Conservation (phyloP, 495 filamentous ascomycete species). For the Penicillium herquei region DNA sequence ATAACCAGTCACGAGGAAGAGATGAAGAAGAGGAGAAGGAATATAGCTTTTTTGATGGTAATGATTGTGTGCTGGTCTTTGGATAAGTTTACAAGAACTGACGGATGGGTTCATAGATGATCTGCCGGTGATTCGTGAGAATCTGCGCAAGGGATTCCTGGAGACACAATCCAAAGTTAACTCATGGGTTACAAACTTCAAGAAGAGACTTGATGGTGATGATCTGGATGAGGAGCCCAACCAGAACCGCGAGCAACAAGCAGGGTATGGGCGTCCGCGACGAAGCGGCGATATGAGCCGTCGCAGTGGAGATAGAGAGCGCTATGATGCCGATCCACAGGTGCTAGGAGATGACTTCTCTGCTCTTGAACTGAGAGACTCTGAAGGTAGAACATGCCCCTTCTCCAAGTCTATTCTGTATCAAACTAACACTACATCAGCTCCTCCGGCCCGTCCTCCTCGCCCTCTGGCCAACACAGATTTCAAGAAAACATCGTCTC, state of each 20-base stretch:
- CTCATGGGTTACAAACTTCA: constrained; percentile 83
- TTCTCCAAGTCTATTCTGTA: constrained; percentile 5
- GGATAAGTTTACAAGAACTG: neutral
- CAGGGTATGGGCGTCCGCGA: constrained; percentile 39
- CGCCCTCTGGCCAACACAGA: constrained; percentile 75
- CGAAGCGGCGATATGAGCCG: constrained; percentile 59
- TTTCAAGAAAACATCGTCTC: constrained; percentile 69
- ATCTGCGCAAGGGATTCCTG: constrained; percentile 89
- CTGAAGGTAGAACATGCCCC: constrained; percentile 55
- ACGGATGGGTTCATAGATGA: constrained; percentile 60
- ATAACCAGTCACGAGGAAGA: constrained; percentile 30
- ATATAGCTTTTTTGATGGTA: constrained; percentile 87
- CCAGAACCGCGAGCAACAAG: constrained; percentile 43
- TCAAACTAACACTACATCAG: constrained; percentile 32
- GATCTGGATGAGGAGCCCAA: constrained; percentile 58
- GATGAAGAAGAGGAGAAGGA: constrained; percentile 59
- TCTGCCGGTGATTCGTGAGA: constrained; percentile 88
- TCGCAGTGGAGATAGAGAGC: constrained; percentile 77
- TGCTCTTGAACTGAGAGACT: constrained; percentile 75
- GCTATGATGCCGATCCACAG: constrained; percentile 94
- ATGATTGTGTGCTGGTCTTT: neutral
- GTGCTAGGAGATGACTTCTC: constrained; percentile 90
- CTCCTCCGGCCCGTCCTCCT: constrained; percentile 51
- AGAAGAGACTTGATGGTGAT: constrained; percentile 87
- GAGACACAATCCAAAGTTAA: constrained; percentile 94